phyloP scores from a whole-genome alignment of 2,329 filamentous ascomycete genomes.

The Domatiomyces catenatus region DNA sequence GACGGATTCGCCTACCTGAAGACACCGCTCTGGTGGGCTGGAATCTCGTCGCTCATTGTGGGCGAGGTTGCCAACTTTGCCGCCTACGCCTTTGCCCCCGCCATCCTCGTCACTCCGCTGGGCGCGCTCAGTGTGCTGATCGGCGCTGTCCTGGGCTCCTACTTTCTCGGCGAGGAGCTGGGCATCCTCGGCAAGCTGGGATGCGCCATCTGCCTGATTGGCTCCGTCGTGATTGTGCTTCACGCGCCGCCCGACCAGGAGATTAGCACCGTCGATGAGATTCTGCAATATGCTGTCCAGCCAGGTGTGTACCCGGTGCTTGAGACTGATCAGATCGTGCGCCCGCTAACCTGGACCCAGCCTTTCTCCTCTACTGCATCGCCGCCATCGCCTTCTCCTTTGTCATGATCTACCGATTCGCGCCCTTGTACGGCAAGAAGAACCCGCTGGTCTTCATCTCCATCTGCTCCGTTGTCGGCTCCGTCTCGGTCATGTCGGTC shows the following conservation, averaged over 20 bases:
- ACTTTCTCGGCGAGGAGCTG: slow-evolving; percentile 79
- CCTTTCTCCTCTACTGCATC: slow-evolving; percentile 75
- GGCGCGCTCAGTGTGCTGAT: slow-evolving; percentile 90
- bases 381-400: slow-evolving; percentile 68
- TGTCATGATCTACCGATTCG: slow-evolving; percentile 92
- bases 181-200: slow-evolving; percentile 86
- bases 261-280: slow-evolving; percentile 80
- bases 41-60: slow-evolving; percentile 75
- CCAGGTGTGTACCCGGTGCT: slow-evolving; percentile 49
- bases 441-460: slow-evolving; percentile 94
- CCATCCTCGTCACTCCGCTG: slow-evolving; percentile 92
- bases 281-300: slow-evolving; percentile 76
- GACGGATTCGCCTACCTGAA: slow-evolving; percentile 89
- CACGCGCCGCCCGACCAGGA: slow-evolving; percentile 91
- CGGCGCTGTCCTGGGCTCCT: slow-evolving; percentile 83
- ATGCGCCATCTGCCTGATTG: slow-evolving; percentile 89
- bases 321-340: not conserved
- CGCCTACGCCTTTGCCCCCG: slow-evolving; percentile 93
- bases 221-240: slow-evolving; percentile 91
- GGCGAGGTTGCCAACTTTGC: slow-evolving; percentile 96
- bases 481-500: slow-evolving; percentile 96
- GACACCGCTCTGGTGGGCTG: slow-evolving; percentile 95
- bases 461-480: slow-evolving; percentile 93
- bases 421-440: slow-evolving; percentile 77
- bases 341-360: slow-evolving; percentile 31